Evolutionary conservation across 306 rosid species (phyloP).

Genomic region (Coriaria nepalensis): DNA sequence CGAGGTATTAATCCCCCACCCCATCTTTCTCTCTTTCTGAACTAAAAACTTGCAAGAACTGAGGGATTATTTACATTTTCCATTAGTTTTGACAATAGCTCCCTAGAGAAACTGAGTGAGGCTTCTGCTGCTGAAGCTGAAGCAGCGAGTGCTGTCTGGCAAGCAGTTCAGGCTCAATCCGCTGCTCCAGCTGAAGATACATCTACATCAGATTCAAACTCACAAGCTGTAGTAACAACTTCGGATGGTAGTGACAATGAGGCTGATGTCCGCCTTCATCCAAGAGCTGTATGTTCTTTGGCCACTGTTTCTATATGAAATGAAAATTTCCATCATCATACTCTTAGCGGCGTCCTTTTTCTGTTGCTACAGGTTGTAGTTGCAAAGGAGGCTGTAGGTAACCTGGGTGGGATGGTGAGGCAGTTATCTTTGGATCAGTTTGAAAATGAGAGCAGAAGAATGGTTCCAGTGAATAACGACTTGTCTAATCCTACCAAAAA

Average conservation of each 20-base stretch:
- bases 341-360: conserved; percentile 14
- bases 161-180: conserved; percentile 56
- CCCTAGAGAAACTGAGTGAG: conserved; percentile 91
- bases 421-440: conserved; percentile 96
- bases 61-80: not conserved
- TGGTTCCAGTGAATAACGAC: conserved; percentile 81
- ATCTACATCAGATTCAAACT: conserved; percentile 67
- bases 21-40: conserved; percentile 11
- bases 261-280: conserved; percentile 97
- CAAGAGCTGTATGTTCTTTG: conserved; percentile 76
- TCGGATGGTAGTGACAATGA: conserved; percentile 94
- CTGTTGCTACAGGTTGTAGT: conserved; percentile 76
- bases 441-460: conserved; percentile 99
- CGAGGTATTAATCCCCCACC: conserved; percentile 31
- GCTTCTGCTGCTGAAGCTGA: conserved; percentile 99
- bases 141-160: conserved; percentile 97
- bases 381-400: conserved; percentile 95
- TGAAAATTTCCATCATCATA: conserved; percentile 6
- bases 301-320: conserved; percentile 1
- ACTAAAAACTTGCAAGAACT: not conserved
- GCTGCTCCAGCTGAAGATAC: conserved; percentile 58
- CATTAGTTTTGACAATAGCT: conserved; percentile 64
- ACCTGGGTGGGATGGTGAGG: conserved; percentile 96
- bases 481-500: conserved; percentile 56
- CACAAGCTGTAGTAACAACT: conserved; percentile 65